Conservation (phyloP, 2,329 filamentous ascomycete genomes). For the Colletotrichum australisinense region DNA sequence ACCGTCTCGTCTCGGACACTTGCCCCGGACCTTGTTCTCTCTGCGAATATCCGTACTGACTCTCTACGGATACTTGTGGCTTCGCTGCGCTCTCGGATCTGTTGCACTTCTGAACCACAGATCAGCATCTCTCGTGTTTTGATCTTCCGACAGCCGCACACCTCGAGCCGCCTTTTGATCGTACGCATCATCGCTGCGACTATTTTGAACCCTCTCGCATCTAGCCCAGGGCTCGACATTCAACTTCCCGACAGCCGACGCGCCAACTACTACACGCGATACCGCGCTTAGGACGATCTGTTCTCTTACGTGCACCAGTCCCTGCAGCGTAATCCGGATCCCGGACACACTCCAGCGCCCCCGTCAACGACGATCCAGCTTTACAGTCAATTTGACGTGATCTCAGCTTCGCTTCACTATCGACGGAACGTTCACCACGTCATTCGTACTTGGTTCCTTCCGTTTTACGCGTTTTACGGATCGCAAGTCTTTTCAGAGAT, state of each 20-base stretch:
- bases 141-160: conserved; percentile 12
- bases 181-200: not conserved
- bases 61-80: not conserved
- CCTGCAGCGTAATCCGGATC: not conserved
- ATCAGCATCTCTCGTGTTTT: conserved; percentile 6
- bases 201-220: not conserved
- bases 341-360: not conserved
- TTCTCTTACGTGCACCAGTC: conserved; percentile 3
- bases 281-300: conserved; percentile 20
- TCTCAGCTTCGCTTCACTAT: not conserved
- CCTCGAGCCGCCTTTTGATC: conserved; percentile 19
- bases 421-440: not conserved
- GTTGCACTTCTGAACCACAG: conserved; percentile 22
- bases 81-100: conserved; percentile 1
- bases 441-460: not conserved
- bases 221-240: not conserved
- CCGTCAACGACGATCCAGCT: conserved; percentile 1
- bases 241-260: conserved; percentile 15
- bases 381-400: not conserved
- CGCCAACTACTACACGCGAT: conserved; percentile 21
- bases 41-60: not conserved
- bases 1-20: conserved; percentile 24
- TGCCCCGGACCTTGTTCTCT: not conserved
- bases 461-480: not conserved
- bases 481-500: not conserved